Base-by-base conservation (phyloP, 2,329 filamentous ascomycete species). In the Aspergillus ochraceoroseus region DNA sequence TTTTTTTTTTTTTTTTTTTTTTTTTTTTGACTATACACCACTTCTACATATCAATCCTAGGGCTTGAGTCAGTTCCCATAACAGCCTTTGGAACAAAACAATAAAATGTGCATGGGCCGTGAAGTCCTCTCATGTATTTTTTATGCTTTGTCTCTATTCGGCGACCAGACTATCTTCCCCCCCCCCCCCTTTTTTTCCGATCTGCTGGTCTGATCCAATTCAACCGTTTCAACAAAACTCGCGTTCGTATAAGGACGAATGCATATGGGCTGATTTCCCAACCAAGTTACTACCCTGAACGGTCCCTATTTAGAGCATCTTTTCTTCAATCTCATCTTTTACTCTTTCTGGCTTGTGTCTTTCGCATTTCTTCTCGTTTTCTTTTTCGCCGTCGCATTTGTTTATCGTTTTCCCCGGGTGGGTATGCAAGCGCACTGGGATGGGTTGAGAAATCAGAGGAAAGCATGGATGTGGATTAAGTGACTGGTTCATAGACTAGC, bases 191-290 rank as follows among this genome's bases (percentile, higher is more conserved):
- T 51, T 42, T 35, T 41, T 15, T 41, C 13, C 19, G 46, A 53
- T 53, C 49, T 49, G 51, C 51, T 51, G 48, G 49, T 47, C 49
- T 43, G 49, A 49, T 52, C 42, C 41, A 35, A 40, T 38, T 17
- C 26, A 28, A 15, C 11, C 30, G 31, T 32, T 29, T 22, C 12
- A 17, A 15, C 15, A 31, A 38, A 31, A 14, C 23, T 33, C 34
- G 25, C 12, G 26, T 29, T 36, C 15, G 26, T 42, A 27, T 12
- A 22, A 27, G 36, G 25, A 38, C 38, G 14, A 34, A 25, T 37
- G 19, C 46, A 39, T 31, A 33, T 32, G 30, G 30, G 27, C 32
- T 25, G 39, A 27, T 37, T 38, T 38, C 30, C 19, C 20, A 13
- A 37, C 27, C 18, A 13, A 43, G 30, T 27, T 41, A 22, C 22